Evolutionary conservation across 805 yeast species (phyloP).

Genomic region (Kazachstania psychrophila): DNA sequence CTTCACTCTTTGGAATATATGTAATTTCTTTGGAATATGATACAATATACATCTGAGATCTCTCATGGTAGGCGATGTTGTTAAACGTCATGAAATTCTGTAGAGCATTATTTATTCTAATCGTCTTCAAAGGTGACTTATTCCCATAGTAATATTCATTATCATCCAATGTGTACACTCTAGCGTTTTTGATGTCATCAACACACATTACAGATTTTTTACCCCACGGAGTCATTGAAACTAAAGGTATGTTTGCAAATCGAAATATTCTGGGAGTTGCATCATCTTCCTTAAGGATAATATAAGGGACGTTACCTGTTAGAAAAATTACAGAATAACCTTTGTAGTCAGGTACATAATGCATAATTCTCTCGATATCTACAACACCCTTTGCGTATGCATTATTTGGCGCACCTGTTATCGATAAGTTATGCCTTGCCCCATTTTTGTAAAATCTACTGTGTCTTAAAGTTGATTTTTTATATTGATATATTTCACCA

Average conservation of each 20-base stretch:
- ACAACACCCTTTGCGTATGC: conserved; percentile 56
- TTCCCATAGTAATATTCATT: conserved; percentile 43
- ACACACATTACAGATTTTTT: conserved; percentile 49
- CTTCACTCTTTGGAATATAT: conserved; percentile 65
- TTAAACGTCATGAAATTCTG: conserved; percentile 41
- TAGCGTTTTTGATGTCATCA: conserved; percentile 59
- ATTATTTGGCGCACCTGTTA: conserved; percentile 76
- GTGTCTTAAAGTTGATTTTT: conserved; percentile 31
- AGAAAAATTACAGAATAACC: conserved; percentile 55
- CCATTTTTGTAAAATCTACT: conserved; percentile 20
- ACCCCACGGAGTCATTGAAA: conserved; percentile 43
- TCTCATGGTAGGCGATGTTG: conserved; percentile 59
- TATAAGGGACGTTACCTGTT: conserved; percentile 65
- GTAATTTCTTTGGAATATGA: conserved; percentile 52
- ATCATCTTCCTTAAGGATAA: conserved; percentile 54
- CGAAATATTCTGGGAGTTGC: conserved; percentile 57
- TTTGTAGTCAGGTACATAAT: conserved; percentile 47
- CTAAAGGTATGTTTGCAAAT: conserved; percentile 54
- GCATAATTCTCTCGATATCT: conserved; percentile 58
- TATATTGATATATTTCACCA: conserved; percentile 67
- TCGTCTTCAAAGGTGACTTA: conserved; percentile 48
- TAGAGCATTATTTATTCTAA: conserved; percentile 36
- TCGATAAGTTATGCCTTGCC: conserved; percentile 31
- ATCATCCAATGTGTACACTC: conserved; percentile 37
- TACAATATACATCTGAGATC: conserved; percentile 50